Evolutionary conservation across 345 rosid species (phyloP).

Genomic region (Cardamine resedifolia): DNA sequence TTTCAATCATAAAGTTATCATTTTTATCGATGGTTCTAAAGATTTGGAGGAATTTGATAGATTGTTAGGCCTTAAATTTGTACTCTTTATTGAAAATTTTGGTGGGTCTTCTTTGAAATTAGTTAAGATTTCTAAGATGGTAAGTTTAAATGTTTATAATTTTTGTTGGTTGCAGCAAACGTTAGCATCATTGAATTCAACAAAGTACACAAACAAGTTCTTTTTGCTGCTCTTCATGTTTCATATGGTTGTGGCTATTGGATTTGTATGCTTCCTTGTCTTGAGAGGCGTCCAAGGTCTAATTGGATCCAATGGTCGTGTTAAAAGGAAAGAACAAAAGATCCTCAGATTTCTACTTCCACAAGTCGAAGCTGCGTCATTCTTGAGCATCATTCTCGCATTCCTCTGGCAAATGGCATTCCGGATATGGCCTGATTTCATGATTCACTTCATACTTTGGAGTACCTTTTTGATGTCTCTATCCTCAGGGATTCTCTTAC

Average conservation of each 20-base stretch:
- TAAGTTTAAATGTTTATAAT: neutral
- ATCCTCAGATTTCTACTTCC: slow-evolving; percentile 62
- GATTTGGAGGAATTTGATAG: neutral
- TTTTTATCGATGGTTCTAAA: neutral
- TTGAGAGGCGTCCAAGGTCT: slow-evolving; percentile 89
- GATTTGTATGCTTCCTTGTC: slow-evolving; percentile 72
- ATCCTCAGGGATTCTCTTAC: slow-evolving; percentile 83
- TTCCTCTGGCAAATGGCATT: slow-evolving; percentile 84
- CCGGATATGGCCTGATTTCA: slow-evolving; percentile 70
- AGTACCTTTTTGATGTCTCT: slow-evolving; percentile 64
- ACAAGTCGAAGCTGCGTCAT: slow-evolving; percentile 85
- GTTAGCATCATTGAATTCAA: slow-evolving; percentile 68
- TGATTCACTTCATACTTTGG: slow-evolving; percentile 93
- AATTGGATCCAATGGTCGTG: slow-evolving; percentile 48
- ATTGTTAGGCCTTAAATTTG: neutral
- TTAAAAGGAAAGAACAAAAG: slow-evolving; percentile 57
- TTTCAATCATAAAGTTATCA: slow-evolving; percentile 1
- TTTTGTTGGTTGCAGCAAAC: slow-evolving; percentile 46
- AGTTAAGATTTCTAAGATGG: neutral
- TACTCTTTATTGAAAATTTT: neutral
- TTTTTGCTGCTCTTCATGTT: slow-evolving; percentile 64
- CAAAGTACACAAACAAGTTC: slow-evolving; percentile 76
- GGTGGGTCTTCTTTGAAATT: slow-evolving; percentile 13
- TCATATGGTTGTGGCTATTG: slow-evolving; percentile 66
- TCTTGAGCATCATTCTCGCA: slow-evolving; percentile 81